A percentile compares a stretch with the other conserved stretches of the same genome.
Evolutionary conservation across 441 rosid genomes (phyloP).

Genomic region (Jatropha podagrica): DNA sequence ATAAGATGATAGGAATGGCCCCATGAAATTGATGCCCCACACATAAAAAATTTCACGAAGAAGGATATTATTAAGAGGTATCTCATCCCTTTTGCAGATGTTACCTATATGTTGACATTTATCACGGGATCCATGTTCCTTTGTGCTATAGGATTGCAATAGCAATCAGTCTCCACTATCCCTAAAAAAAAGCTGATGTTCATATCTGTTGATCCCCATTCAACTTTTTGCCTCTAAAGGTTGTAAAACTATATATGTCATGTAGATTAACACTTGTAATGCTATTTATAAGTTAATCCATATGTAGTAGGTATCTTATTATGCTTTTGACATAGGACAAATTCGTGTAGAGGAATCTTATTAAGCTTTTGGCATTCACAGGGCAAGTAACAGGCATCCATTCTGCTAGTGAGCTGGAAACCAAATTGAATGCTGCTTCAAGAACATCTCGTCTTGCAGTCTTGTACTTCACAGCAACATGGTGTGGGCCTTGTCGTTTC

Average conservation of each 20-base stretch:
- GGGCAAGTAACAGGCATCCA: constrained; percentile 75
- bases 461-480: constrained; percentile 83
- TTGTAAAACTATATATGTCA: background rate
- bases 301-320: background rate
- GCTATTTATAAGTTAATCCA: background rate
- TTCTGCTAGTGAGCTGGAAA: constrained; percentile 62
- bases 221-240: background rate
- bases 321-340: background rate
- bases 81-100: no score
- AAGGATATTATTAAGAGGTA: no score
- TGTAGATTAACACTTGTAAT: background rate
- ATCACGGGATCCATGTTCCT: no score
- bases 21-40: no score
- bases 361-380: constrained; percentile 27
- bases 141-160: no score
- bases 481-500: constrained; percentile 94
- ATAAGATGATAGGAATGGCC: no score
- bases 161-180: background rate
- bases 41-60: no score
- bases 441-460: constrained; percentile 68
- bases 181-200: background rate
- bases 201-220: background rate
- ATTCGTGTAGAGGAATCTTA: background rate
- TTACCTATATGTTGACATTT: no score
- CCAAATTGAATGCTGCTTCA: constrained; percentile 60